Conservation (phyloP, 108 stramenopile genomes). For the Conticribra weissflogii region DNA sequence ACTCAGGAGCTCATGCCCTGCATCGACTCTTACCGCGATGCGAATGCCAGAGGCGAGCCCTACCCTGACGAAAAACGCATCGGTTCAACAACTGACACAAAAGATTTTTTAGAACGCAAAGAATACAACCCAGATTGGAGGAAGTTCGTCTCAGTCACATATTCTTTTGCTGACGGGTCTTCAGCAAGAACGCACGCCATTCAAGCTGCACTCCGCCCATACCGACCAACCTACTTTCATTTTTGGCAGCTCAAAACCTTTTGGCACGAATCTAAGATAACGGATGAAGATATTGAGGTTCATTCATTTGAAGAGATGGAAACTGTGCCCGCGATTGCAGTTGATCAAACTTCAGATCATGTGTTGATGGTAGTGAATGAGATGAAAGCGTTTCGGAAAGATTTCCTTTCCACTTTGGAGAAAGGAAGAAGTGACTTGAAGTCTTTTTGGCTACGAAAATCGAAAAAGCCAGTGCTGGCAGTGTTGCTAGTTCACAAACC, state of each 20-base stretch:
- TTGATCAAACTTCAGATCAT: constrained; percentile 46
- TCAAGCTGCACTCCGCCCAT: constrained; percentile 90
- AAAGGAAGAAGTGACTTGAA: constrained; percentile 75
- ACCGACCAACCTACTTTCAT: constrained; percentile 93
- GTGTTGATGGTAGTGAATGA: constrained; percentile 79
- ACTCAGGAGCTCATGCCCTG: constrained; percentile 87
- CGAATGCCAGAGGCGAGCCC: constrained; percentile 62
- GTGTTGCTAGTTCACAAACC: constrained; percentile 86
- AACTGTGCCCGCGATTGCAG: constrained; percentile 84
- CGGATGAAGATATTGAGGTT: constrained; percentile 91
- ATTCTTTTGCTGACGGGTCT: constrained; percentile 95
- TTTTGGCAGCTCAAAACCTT: constrained; percentile 95
- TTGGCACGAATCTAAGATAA: constrained; percentile 92
- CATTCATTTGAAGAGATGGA: constrained; percentile 94
- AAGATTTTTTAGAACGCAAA: no score
- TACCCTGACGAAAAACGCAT: constrained; percentile 53
- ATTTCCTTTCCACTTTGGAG: constrained; percentile 62
- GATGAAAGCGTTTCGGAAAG: constrained; percentile 81
- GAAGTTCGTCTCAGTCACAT: constrained; percentile 78
- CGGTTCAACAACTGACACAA: constrained; percentile 9
- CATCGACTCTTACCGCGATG: constrained; percentile 87
- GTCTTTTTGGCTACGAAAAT: constrained; percentile 95
- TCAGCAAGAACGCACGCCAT: constrained; percentile 94
- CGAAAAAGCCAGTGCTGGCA: constrained; percentile 96
- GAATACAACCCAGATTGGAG: constrained; percentile 79